Percentiles rank a stretch among this genome's conserved stretches.
Evolutionary conservation across 371 early-diverging fungal genomes (phyloP).

Genomic region (Mucor racemosus): DNA sequence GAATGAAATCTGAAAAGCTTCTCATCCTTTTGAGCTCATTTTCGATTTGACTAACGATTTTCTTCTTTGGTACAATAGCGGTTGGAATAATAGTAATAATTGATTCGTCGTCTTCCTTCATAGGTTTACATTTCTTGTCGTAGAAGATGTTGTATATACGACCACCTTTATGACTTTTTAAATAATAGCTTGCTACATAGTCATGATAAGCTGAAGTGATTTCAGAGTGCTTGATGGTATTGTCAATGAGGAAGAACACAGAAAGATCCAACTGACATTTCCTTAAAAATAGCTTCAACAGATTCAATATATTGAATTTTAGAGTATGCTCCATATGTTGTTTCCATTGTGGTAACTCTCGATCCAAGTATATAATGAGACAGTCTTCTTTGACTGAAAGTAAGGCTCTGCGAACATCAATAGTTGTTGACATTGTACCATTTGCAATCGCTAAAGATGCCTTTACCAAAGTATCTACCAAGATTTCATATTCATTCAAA

Average conservation of each 20-base stretch:
- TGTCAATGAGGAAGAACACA: slow-evolving; percentile 10
- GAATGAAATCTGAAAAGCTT: slow-evolving; percentile 9
- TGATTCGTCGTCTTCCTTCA: not conserved
- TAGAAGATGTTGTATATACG: slow-evolving; percentile 4
- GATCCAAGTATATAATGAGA: slow-evolving; percentile 2
- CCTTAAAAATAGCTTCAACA: not conserved
- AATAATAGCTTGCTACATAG: not conserved
- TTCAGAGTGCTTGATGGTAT: not conserved
- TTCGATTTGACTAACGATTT: not conserved
- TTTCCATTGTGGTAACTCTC: not conserved
- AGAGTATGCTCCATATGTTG: not conserved
- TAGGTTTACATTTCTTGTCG: slow-evolving; percentile 4
- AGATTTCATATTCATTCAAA: not conserved
- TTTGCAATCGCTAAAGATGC: not conserved
- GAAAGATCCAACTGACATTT: slow-evolving; percentile 1
- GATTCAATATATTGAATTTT: not conserved
- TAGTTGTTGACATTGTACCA: not conserved
- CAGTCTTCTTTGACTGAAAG: not conserved
- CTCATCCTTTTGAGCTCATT: slow-evolving; percentile 11
- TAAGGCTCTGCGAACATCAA: not conserved
- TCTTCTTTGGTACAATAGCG: not conserved
- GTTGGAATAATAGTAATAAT: not conserved
- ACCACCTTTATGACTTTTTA: not conserved
- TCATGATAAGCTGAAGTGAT: slow-evolving; percentile 5
- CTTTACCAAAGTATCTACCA: not conserved